Evolutionary conservation across 139 green algal genomes (phyloP).

Genomic region (Micractinium conductrix): DNA sequence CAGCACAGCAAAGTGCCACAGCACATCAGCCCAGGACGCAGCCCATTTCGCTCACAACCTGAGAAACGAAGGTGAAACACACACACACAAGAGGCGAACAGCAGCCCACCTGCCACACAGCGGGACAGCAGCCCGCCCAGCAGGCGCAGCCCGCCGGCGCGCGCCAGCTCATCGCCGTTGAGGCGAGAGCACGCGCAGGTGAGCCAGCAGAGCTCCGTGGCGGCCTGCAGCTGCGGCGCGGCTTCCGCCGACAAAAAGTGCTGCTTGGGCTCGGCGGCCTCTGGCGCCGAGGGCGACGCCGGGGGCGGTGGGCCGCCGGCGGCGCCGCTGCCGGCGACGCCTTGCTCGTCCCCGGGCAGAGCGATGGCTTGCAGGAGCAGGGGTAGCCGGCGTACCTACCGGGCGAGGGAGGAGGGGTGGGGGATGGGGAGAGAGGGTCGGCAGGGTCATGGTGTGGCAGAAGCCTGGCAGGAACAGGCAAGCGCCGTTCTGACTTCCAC

Average conservation of each 20-base stretch:
- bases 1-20: too few relatives aligned
- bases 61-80: too few relatives aligned
- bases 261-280: neutral
- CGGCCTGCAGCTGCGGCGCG: constrained; percentile 61
- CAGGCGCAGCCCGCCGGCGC: constrained; percentile 74
- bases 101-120: constrained; percentile 52
- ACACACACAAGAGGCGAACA: too few relatives aligned
- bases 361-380: constrained; percentile 80
- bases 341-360: constrained; percentile 34
- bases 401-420: neutral
- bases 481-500: too few relatives aligned
- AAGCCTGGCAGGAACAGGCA: neutral
- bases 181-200: constrained; percentile 80
- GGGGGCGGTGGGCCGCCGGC: too few relatives aligned
- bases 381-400: constrained; percentile 88
- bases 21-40: too few relatives aligned
- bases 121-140: constrained; percentile 76
- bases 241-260: constrained; percentile 63
- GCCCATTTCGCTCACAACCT: too few relatives aligned
- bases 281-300: neutral
- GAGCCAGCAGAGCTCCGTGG: constrained; percentile 90
- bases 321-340: neutral
- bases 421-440: neutral
- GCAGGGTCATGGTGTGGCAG: neutral
- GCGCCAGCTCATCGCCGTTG: constrained; percentile 91